Percentiles rank a stretch among this genome's conserved stretches.
Evolutionary conservation across 2,329 filamentous ascomycete genomes (phyloP).

Genomic region (Calonectria fujianensis): DNA sequence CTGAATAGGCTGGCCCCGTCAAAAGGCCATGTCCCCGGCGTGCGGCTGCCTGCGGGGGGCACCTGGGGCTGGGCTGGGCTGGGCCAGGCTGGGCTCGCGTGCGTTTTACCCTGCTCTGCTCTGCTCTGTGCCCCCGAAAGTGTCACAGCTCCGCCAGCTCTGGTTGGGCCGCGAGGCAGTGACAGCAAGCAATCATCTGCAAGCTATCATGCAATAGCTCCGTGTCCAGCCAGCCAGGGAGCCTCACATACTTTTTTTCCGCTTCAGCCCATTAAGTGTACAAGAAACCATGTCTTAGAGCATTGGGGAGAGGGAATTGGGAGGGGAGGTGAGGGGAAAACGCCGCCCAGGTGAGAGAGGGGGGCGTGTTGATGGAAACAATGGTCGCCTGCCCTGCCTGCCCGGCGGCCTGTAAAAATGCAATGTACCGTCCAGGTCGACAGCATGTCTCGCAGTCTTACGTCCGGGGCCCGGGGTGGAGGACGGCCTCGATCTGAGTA

Average conservation of each 20-base stretch:
- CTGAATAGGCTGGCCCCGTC: conserved; percentile 30
- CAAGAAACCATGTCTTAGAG: conserved; percentile 12
- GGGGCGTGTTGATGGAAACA: neutral
- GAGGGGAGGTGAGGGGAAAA: neutral
- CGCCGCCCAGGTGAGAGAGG: no score
- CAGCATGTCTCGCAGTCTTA: conserved; percentile 18
- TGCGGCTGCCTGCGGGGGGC: conserved; percentile 18
- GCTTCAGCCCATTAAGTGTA: conserved; percentile 20
- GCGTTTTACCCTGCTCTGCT: conserved; percentile 1
- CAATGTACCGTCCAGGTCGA: conserved; percentile 3
- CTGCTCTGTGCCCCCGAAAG: neutral
- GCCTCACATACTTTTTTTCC: conserved; percentile 4
- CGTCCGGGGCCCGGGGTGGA: neutral
- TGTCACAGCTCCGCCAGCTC: neutral
- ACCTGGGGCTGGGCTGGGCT: conserved; percentile 25
- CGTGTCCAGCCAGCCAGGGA: conserved; percentile 24
- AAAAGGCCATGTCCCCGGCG: neutral
- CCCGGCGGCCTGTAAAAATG: neutral
- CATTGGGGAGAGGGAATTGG: neutral
- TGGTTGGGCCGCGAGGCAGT: neutral
- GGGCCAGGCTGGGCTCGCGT: conserved; percentile 19
- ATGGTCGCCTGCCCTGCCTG: conserved; percentile 11
- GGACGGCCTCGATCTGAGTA: conserved; percentile 1
- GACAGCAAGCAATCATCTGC: conserved; percentile 23
- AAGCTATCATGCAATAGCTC: conserved; percentile 31